Percentiles rank a stretch among this genome's conserved stretches.
phyloP scores from a whole-genome alignment of 1,284 basidiomycete genomes.

The Xerocomus minutiporus region DNA sequence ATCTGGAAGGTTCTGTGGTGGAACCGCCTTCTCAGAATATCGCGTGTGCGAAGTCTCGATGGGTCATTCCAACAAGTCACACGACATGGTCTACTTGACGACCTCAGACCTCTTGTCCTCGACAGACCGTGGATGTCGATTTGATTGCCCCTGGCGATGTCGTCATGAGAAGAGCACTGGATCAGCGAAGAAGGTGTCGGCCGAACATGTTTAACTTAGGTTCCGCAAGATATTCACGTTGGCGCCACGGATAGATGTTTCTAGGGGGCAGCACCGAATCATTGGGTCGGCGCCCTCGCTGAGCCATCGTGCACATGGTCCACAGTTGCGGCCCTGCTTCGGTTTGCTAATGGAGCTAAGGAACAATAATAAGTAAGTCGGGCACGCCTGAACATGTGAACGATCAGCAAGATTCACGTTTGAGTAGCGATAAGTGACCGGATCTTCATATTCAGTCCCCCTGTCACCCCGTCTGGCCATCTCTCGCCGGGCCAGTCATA shows the following conservation, averaged over 20 bases:
- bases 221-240: background rate
- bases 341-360: background rate
- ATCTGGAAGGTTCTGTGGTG: background rate
- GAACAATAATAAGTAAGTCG: background rate
- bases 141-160: background rate
- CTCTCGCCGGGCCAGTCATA: background rate
- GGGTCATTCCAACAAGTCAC: background rate
- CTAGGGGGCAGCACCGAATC: background rate
- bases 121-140: background rate
- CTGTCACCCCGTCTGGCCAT: background rate
- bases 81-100: background rate
- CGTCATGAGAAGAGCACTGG: background rate
- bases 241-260: background rate
- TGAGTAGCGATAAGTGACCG: background rate
- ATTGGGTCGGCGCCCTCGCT: background rate
- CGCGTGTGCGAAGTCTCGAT: background rate
- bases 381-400: background rate
- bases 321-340: background rate
- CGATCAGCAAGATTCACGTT: conserved; percentile 19
- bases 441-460: conserved; percentile 11
- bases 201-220: background rate
- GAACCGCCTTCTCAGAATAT: background rate
- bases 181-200: background rate
- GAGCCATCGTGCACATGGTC: background rate
- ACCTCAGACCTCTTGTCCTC: background rate